Evolutionary conservation across 2,329 filamentous ascomycete genomes (phyloP).

Genomic region (Trichoderma cornu-damae): DNA sequence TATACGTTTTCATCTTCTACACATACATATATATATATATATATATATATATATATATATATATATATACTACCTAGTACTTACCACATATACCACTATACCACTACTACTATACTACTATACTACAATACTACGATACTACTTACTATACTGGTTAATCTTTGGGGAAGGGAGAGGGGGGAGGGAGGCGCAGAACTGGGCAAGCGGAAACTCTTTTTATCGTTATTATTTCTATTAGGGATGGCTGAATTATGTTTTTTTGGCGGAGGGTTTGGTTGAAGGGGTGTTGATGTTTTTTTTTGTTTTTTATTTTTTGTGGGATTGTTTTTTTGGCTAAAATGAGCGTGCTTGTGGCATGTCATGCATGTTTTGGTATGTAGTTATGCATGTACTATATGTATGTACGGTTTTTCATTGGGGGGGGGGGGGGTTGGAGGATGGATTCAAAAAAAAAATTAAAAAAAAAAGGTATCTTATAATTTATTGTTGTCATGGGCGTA

Average conservation of each 20-base stretch:
- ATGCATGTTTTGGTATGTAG: too few relatives aligned
- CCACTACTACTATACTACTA: not conserved
- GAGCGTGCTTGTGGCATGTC: not conserved
- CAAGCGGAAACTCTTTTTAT: not conserved
- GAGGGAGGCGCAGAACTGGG: conserved; percentile 5
- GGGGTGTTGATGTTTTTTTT: not conserved
- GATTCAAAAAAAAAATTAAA: too few relatives aligned
- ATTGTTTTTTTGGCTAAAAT: not conserved
- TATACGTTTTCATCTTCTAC: not conserved
- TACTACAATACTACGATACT: not conserved
- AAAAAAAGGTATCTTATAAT: too few relatives aligned
- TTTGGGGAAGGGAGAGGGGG: too few relatives aligned
- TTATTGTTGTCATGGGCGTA: too few relatives aligned
- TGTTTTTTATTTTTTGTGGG: not conserved
- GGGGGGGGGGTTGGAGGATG: not conserved
- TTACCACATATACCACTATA: not conserved
- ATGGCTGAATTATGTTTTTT: not conserved
- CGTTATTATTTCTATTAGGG: not conserved
- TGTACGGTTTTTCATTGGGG: not conserved
- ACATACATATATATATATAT: too few relatives aligned
- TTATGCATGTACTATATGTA: too few relatives aligned
- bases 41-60: not conserved
- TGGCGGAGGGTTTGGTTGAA: too few relatives aligned
- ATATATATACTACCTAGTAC: not conserved
- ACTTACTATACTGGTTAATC: not conserved